Conservation (phyloP, 2,329 filamentous ascomycete genomes). For the Berkeleyomyces rouxiae region DNA sequence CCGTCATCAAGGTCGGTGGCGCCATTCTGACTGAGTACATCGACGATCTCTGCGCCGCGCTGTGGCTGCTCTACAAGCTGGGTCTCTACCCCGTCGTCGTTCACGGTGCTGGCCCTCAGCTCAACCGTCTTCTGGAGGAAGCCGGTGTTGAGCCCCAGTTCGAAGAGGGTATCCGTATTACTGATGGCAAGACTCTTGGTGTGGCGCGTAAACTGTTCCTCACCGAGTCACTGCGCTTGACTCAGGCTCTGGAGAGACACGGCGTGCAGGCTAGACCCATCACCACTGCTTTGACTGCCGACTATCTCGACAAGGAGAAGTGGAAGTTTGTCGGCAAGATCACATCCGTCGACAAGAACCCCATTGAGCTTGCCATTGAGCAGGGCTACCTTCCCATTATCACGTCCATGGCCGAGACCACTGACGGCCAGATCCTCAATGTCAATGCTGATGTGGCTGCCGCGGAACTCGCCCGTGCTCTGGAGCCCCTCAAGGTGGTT, state of each 20-base stretch:
- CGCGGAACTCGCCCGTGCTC: conserved; percentile 71
- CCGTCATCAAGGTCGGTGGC: conserved; percentile 94
- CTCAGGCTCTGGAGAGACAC: conserved; percentile 75
- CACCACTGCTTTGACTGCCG: conserved; percentile 79
- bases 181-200: conserved; percentile 84
- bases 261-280: conserved; percentile 81
- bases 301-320: conserved; percentile 92
- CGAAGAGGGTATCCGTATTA: conserved; percentile 89
- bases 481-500: conserved; percentile 92
- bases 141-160: conserved; percentile 91
- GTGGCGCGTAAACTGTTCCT: conserved; percentile 86
- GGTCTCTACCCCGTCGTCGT: conserved; percentile 90
- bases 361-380: conserved; percentile 81
- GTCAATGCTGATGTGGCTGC: conserved; percentile 97
- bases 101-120: conserved; percentile 84
- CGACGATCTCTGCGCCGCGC: conserved; percentile 73
- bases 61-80: conserved; percentile 87
- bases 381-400: conserved; percentile 84
- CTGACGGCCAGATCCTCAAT: conserved; percentile 83
- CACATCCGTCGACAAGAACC: conserved; percentile 74
- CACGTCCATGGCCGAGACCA: conserved; percentile 89
- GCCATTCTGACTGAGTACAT: conserved; percentile 91
- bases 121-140: conserved; percentile 79
- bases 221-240: conserved; percentile 85
- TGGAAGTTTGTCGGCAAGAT: conserved; percentile 95